Base-by-base conservation (phyloP, 1,284 basidiomycete genomes). In the Irpex rosettiformis region DNA sequence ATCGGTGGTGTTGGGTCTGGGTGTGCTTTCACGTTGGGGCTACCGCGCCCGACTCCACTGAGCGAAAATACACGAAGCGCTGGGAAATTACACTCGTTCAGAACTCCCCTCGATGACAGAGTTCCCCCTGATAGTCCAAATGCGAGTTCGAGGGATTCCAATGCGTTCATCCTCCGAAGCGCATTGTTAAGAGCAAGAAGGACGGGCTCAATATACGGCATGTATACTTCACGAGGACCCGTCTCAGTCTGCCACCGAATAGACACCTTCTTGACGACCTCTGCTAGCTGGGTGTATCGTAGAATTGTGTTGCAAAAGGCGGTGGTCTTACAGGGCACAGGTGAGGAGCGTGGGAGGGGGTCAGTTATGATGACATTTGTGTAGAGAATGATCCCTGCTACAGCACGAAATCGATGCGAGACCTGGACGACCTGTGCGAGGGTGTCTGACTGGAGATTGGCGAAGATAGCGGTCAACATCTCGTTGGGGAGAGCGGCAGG, bases 331-430 rank as follows among this genome's bases (percentile, higher is more conserved):
- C 67, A 68, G 0, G 82, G 82, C 11, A 71, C 58, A 21, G 77
- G 77, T 3, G 75, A 72, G 3, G 73, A 63, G 42, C 72, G 71
- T n/a, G 78, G 75, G 57, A 84, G 69, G 28, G 67, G 55, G 62
- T 86, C 84, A 54, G 68, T 70, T 62, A 86, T 76, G 63, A 64
- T 65, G 62, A 85, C 73, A 55, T 77, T 75, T 16, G 80, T 69
- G 67, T 87, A 87, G 47, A 87, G 78, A 29, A 82, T 67, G 61
- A 79, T 79, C 67, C 86, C 84, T 2, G 81, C 81, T 42, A 85
- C 76, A 40, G 74, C 78, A 59, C 77, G 81, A 72, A 83, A 83
- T 18, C 76, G 75, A 49, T 66, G 75, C 25, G 79, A 85, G 52
- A 81, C 77, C 59, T 75, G 71, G 29, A 79, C 63, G 56, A 81